Conservation (phyloP, 1,284 basidiomycete genomes). For the Tilletia walkeri region DNA sequence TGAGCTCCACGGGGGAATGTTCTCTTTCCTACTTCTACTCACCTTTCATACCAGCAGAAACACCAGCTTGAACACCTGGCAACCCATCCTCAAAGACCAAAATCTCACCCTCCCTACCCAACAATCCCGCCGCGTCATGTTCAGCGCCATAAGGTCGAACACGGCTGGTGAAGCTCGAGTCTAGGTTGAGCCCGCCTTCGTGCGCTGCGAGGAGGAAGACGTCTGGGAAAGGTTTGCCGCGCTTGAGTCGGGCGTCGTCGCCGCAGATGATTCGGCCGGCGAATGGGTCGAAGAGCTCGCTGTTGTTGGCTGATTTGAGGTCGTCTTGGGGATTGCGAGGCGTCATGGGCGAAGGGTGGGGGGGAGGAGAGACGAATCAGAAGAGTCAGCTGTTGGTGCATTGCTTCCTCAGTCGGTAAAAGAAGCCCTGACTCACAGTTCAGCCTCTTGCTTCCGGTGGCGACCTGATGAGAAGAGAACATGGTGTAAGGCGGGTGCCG, state of each 20-base stretch:
- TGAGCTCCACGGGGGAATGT: too few species aligned
- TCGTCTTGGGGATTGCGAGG: constrained; percentile 22
- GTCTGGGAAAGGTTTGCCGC: constrained; percentile 54
- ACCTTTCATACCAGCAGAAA: constrained; percentile 53
- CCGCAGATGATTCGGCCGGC: constrained; percentile 47
- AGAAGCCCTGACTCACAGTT: constrained; percentile 35
- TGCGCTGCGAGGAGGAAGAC: constrained; percentile 54
- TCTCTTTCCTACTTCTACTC: constrained; percentile 18
- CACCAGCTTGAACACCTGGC: constrained; percentile 50
- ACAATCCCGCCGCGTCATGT: constrained; percentile 34
- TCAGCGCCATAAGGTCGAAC: constrained; percentile 7
- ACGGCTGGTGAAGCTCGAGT: background rate
- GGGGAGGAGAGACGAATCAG: background rate
- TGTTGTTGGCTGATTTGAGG: constrained; percentile 47
- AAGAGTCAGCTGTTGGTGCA: background rate
- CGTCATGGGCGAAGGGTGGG: background rate
- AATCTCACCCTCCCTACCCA: constrained; percentile 44
- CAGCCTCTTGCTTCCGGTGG: constrained; percentile 50
- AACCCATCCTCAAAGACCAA: constrained; percentile 55
- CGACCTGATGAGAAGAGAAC: constrained; percentile 25
- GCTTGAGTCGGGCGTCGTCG: constrained; percentile 42
- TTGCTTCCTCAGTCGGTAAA: background rate
- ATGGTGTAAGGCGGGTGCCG: background rate
- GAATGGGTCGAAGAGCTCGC: constrained; percentile 46
- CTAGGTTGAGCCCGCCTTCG: constrained; percentile 42